Conservation (phyloP, 108 stramenopile genomes). For the Cyclotella kingstonii region DNA sequence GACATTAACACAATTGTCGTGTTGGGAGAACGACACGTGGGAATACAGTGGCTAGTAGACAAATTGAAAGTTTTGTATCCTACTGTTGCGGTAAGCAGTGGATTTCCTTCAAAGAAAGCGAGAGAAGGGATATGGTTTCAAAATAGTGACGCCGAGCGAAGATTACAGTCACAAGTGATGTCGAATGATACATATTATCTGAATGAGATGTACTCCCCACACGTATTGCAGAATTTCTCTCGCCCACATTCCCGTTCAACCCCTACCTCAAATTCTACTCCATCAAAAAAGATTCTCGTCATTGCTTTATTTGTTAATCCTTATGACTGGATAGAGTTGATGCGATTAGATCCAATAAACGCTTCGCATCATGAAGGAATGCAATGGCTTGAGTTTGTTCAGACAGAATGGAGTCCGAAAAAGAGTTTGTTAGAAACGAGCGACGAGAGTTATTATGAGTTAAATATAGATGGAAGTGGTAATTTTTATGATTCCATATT, state of each 20-base stretch:
- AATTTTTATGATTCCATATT: slow-evolving; percentile 57
- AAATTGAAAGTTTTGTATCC: slow-evolving; percentile 30
- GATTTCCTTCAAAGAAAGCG: slow-evolving; percentile 11
- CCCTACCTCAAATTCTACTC: neutral
- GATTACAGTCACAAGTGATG: neutral
- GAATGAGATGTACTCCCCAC: too few species aligned
- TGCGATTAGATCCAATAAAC: slow-evolving; percentile 44
- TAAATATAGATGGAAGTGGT: neutral
- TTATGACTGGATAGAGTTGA: slow-evolving; percentile 62
- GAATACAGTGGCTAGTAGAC: slow-evolving; percentile 33
- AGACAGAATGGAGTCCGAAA: slow-evolving; percentile 18
- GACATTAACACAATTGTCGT: slow-evolving; percentile 36
- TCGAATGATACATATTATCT: too few species aligned
- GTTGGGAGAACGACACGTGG: slow-evolving; percentile 25
- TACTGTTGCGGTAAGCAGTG: slow-evolving; percentile 7
- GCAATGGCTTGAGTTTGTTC: slow-evolving; percentile 26
- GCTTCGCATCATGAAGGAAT: slow-evolving; percentile 28
- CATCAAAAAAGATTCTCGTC: slow-evolving; percentile 21
- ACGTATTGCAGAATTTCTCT: too few species aligned
- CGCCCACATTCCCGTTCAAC: too few species aligned
- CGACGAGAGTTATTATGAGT: neutral
- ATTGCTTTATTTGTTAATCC: slow-evolving; percentile 43
- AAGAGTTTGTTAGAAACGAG: neutral
- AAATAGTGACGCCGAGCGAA: neutral
- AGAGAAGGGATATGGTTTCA: slow-evolving; percentile 10